Evolutionary conservation across 345 rosid genomes (phyloP).

Genomic region (Heritiera fomes): DNA sequence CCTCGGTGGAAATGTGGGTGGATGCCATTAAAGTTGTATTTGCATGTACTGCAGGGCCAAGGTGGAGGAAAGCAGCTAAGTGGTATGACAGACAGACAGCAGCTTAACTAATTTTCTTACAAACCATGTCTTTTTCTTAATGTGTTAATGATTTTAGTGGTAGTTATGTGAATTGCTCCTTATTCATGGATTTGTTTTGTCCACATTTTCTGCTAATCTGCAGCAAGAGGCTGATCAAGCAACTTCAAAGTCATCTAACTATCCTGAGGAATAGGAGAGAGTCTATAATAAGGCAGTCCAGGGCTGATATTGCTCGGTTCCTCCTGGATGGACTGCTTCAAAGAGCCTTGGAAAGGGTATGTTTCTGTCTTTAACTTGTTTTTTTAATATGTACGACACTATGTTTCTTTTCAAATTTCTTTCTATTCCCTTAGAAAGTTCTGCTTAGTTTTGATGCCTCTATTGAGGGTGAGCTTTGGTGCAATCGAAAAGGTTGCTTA

Average conservation of each 20-base stretch:
- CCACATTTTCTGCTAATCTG: neutral
- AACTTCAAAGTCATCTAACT: slow-evolving; percentile 27
- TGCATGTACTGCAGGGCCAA: slow-evolving; percentile 11
- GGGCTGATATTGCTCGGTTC: slow-evolving; percentile 34
- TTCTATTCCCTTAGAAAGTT: too few species aligned
- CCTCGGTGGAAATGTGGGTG: neutral
- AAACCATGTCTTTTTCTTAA: neutral
- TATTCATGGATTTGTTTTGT: too few species aligned
- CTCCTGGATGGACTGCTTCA: slow-evolving; percentile 21
- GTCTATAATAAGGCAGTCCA: slow-evolving; percentile 32
- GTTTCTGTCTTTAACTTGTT: neutral
- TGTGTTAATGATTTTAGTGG: neutral
- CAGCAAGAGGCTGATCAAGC: slow-evolving; percentile 32
- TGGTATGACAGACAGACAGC: slow-evolving; percentile 15
- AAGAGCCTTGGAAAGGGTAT: slow-evolving; percentile 37
- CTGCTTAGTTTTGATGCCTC: too few species aligned
- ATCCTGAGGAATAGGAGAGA: slow-evolving; percentile 32
- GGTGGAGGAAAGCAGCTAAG: slow-evolving; percentile 20
- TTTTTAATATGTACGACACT: neutral
- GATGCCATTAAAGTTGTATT: neutral
- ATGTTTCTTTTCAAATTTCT: neutral
- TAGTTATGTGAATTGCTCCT: neutral
- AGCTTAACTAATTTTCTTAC: neutral
- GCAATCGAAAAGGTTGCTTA: too few species aligned
- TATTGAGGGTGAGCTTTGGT: too few species aligned